Evolutionary conservation across 805 yeast genomes (phyloP), one percentile per base, ranked within the genome.

Genomic region (Dipodascopsis uninucleata): DNA sequence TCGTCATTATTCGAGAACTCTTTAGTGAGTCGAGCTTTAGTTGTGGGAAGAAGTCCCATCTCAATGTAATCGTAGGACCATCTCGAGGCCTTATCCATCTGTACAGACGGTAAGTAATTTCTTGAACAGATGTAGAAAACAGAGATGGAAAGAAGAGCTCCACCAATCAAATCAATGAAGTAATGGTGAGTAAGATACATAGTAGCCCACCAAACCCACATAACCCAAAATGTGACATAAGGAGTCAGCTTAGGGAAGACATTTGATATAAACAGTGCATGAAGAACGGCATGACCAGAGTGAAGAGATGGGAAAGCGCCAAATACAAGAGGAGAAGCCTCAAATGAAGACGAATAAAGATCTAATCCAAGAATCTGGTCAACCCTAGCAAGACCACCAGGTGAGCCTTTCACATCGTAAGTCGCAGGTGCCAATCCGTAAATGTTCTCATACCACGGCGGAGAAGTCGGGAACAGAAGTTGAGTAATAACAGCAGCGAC

Each of bases 131-230:
- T 75, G 50, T 76, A 72, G 65, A 86, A 89, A 25, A 85, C 80
- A 12, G 76, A 63, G 48, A 81, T 74, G 0, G 95, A 79, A 45
- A 93, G 71, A n/a, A 79, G 75, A 1, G 96, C 90, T 18, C 98
- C 98, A n/a, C 86, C 90, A 59, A 86, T 85, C 41, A 90, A 76
- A 63, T 90, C 97, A 49, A 90, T 79, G 61, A 93, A 93, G 64
- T 90, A 90, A 67, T 90, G 98, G 66, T 90, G 98, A 0, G 97
- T 90, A 60, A 90, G 74, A 65, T 90, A 90, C 98, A 90, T 90
- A 12, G 97, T 93, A 39, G 93, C 77, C 95, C 96, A 93, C 97
- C 97, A 90, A 56, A 93, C 74, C 94, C 95, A 87, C 52, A 79
- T 68, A n/a, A 87, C 93, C 63, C 90, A 93, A 62, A 81, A 73